Percentiles rank a stretch among this genome's conserved stretches.
Evolutionary conservation across 495 filamentous ascomycete species (phyloP).

Genomic region (Astrothelium macrocarpum): DNA sequence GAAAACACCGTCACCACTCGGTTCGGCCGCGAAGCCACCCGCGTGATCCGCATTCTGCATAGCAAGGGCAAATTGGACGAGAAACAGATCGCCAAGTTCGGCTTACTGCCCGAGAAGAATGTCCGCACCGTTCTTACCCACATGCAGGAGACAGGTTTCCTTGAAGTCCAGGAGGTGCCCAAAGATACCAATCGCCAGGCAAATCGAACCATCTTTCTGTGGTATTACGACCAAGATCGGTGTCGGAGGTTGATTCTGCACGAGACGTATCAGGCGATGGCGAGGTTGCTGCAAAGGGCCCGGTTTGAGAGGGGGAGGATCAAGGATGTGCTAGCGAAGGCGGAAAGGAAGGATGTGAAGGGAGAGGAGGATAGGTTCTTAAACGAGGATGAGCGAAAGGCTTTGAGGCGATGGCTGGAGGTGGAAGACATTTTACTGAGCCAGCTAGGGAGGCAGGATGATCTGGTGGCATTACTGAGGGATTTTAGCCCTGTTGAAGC

Average conservation of each 20-base stretch:
- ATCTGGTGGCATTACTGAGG: slow-evolving; percentile 68
- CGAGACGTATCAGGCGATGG: slow-evolving; percentile 79
- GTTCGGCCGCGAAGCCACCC: slow-evolving; percentile 64
- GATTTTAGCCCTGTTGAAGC: slow-evolving; percentile 46
- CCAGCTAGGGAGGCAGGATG: slow-evolving; percentile 71
- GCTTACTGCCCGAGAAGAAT: slow-evolving; percentile 68
- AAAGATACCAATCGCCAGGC: slow-evolving; percentile 68
- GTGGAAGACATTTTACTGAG: slow-evolving; percentile 66
- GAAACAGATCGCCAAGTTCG: slow-evolving; percentile 63
- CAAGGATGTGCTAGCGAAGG: slow-evolving; percentile 60
- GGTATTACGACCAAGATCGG: slow-evolving; percentile 74
- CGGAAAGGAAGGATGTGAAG: slow-evolving; percentile 70
- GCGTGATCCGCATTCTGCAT: slow-evolving; percentile 70
- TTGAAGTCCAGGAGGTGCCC: slow-evolving; percentile 87
- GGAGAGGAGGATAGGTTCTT: slow-evolving; percentile 72
- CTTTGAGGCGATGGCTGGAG: slow-evolving; percentile 56
- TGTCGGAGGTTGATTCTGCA: slow-evolving; percentile 56
- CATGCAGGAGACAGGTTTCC: slow-evolving; percentile 72
- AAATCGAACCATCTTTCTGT: slow-evolving; percentile 73
- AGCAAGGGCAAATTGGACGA: slow-evolving; percentile 87
- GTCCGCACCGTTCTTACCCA: slow-evolving; percentile 68
- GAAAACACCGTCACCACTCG: slow-evolving; percentile 65
- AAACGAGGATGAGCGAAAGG: slow-evolving; percentile 52
- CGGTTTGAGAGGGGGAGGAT: slow-evolving; percentile 59
- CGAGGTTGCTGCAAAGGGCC: slow-evolving; percentile 67